A percentile compares a stretch with the other conserved stretches of the same genome.
phyloP scores from a whole-genome alignment of 2,329 filamentous ascomycete species.

The Stagonosporopsis vannaccii region DNA sequence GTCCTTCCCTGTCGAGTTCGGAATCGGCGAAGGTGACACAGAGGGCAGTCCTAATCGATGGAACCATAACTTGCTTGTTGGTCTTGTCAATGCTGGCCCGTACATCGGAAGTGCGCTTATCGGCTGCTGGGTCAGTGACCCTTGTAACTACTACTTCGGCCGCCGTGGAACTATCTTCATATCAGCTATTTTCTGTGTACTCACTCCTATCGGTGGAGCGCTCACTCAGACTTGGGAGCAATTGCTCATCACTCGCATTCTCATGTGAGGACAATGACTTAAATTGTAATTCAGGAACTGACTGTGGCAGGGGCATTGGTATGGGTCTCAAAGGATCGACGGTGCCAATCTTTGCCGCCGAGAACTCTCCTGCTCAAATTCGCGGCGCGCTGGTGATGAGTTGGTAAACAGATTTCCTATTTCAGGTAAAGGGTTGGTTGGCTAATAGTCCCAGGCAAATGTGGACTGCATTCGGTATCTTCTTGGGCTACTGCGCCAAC shows the following conservation, averaged over 20 bases:
- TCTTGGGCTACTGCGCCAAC: constrained; percentile 37
- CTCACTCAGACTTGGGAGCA: constrained; percentile 34
- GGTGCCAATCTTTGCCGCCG: constrained; percentile 55
- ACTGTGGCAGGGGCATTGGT: constrained; percentile 29
- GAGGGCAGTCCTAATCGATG: constrained; percentile 26
- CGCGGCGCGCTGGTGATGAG: constrained; percentile 58
- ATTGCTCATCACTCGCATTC: constrained; percentile 28
- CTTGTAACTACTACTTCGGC: constrained; percentile 39
- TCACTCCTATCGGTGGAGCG: constrained; percentile 35
- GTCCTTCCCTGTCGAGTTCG: constrained; percentile 63
- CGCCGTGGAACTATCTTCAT: constrained; percentile 40
- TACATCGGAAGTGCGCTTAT: constrained; percentile 40
- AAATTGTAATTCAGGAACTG: neutral
- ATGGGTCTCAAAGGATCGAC: constrained; percentile 45
- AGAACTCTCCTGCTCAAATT: constrained; percentile 56
- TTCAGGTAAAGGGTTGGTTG: no score
- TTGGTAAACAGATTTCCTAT: constrained; percentile 27
- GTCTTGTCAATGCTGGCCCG: constrained; percentile 33
- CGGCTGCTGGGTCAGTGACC: constrained; percentile 39
- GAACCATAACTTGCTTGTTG: constrained; percentile 25
- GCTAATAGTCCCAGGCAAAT: constrained; percentile 48
- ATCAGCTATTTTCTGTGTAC: constrained; percentile 33
- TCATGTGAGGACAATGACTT: constrained; percentile 16
- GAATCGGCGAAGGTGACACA: constrained; percentile 47
- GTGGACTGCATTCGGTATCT: constrained; percentile 43